Evolutionary conservation across 140 eudicot genomes (phyloP).

Genomic region (Ambrosia hybrid): DNA sequence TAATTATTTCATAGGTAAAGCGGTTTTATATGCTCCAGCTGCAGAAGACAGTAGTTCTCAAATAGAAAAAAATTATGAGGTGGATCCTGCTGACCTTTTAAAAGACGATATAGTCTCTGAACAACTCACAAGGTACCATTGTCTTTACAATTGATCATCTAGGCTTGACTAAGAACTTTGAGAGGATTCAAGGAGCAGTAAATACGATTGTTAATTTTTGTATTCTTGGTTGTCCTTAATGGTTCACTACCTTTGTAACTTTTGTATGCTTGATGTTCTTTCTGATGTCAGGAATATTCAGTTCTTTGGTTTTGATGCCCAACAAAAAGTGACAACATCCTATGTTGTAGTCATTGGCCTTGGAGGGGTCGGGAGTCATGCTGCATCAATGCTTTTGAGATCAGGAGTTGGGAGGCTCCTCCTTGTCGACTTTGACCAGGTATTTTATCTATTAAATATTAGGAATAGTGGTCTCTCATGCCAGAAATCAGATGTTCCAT

Average conservation of each 20-base stretch:
- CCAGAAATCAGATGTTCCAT: neutral
- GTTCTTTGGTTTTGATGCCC: conserved; percentile 87
- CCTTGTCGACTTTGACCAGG: conserved; percentile 99
- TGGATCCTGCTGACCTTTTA: conserved; percentile 46
- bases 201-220: neutral
- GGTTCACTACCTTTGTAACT: too few relatives aligned
- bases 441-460: conserved; percentile 13
- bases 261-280: conserved; percentile 20
- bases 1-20: conserved; percentile 29
- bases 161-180: neutral
- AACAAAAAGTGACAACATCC: conserved; percentile 73
- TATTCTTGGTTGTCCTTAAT: neutral
- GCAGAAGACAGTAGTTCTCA: conserved; percentile 15
- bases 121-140: conserved; percentile 82
- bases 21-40: conserved; percentile 24
- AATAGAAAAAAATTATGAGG: conserved; percentile 25
- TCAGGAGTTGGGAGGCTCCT: conserved; percentile 98
- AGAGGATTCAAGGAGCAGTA: conserved; percentile 7
- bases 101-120: conserved; percentile 89
- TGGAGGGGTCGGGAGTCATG: conserved; percentile 99
- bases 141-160: conserved; percentile 10
- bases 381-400: conserved; percentile 98
- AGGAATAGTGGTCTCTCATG: neutral
- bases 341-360: conserved; percentile 96
- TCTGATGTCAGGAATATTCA: conserved; percentile 70